Base-by-base conservation (phyloP, 768 basidiomycete species). In the Bullera alba region DNA sequence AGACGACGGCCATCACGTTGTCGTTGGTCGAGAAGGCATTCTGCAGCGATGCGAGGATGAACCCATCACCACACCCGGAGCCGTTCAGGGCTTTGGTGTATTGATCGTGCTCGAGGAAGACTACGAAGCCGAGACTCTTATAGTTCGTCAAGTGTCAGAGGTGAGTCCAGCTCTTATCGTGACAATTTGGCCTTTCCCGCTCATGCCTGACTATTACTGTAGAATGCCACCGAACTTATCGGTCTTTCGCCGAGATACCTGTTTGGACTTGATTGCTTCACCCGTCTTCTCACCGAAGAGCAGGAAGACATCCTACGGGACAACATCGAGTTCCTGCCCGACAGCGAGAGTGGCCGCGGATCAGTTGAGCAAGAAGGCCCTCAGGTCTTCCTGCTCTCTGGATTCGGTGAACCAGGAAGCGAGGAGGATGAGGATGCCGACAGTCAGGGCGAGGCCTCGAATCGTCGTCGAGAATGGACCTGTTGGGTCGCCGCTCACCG, bases 61-160 rank as follows among this genome's bases (percentile, higher is more conserved):
- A 83, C 87, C 87, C 0, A 90, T 90, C 42, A 80, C 82, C 0
- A 81, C 83, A 0, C 87, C 86, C 12, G 87, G 87, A 2, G 82
- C 86, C 1, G 79, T 88, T 1, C 87, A 90, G 74, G 82, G 81
- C 0, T 90, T 84, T 61, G 87, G 86, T n/a, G 83, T 88, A 0
- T 76, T 88, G 3, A 78, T 89, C 43, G 84, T 79, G 1, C 73
- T 87, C 0, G 81, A 84, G 52, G 80, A 85, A 57, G 68, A 78
- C 16, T 75, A 78, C 6, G 80, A 83, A 21, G 71, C 69, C 1
- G 80, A 76, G 0, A 73, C 75, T 2, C 71, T 87, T 12, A 57
- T 77, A 5, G 85, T 89, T 30, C 78, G 81, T 12, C 87, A 88
- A 62, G 85, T 86, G 0, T 88, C 86, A 25, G 87, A 87, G 76